These are phyloP conservation scores for Fusarium buxicola DNA, from an alignment of 2,329 filamentous ascomycete species.

Conservation along the genomic window DNA sequence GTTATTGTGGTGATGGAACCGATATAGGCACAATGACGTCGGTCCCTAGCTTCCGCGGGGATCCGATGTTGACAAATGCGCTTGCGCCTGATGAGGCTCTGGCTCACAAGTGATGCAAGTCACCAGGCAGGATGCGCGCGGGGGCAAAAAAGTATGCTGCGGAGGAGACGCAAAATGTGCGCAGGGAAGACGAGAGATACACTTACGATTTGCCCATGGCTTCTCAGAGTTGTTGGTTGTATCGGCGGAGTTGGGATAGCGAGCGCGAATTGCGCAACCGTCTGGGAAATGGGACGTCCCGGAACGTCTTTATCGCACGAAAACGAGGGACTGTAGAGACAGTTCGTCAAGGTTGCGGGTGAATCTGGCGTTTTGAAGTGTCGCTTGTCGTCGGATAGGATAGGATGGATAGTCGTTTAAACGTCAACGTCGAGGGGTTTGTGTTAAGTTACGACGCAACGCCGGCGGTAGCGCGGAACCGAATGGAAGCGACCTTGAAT, in stretches of 20 bases:
- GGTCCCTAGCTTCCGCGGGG: conserved; percentile 34
- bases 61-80: conserved; percentile 37
- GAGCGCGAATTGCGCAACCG: conserved; percentile 46
- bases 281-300: conserved; percentile 21
- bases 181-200: background rate
- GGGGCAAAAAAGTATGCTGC: background rate
- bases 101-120: conserved; percentile 23
- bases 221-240: conserved; percentile 18
- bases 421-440: conserved; percentile 14
- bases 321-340: conserved; percentile 18
- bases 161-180: background rate
- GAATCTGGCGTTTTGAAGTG: background rate
- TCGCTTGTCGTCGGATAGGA: conserved; percentile 22
- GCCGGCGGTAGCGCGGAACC: conserved; percentile 36
- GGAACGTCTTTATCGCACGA: conserved; percentile 15
- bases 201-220: conserved; percentile 68
- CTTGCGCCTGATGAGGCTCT: conserved; percentile 33
- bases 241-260: conserved; percentile 24
- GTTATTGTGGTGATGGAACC: conserved; percentile 14
- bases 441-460: conserved; percentile 22
- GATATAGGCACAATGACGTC: conserved; percentile 43
- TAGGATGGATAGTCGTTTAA: conserved; percentile 6
- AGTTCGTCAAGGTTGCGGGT: conserved; percentile 1
- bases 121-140: conserved; percentile 5
- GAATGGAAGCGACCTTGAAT: conserved; percentile 27